These are phyloP conservation scores for Camellia lanceoleosa DNA, from an alignment of 148 eudicot species.

Conservation along the genomic window DNA sequence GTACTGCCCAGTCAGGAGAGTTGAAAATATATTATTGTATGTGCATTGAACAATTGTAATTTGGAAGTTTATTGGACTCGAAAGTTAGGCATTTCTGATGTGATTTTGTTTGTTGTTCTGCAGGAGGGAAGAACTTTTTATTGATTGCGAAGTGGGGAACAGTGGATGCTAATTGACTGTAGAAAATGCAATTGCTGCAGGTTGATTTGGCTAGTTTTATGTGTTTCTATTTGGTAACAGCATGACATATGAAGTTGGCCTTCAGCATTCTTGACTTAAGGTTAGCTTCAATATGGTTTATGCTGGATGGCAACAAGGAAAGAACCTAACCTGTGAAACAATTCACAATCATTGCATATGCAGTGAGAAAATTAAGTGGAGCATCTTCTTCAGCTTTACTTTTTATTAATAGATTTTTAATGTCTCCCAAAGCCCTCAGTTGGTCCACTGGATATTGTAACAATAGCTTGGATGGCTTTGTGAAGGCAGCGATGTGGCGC, in stretches of 20 bases:
- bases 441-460: neutral
- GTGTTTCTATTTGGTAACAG: neutral
- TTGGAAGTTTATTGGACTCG: neutral
- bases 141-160: neutral
- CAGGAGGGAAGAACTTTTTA: neutral
- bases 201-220: neutral
- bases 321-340: neutral
- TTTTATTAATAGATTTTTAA: no score
- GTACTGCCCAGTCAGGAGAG: slow-evolving; percentile 31
- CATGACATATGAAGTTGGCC: slow-evolving; percentile 14
- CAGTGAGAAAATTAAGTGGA: no score
- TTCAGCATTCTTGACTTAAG: neutral
- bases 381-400: no score
- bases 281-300: neutral
- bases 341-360: neutral
- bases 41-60: neutral
- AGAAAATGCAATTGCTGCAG: neutral
- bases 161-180: neutral
- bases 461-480: neutral
- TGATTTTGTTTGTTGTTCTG: neutral
- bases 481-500: neutral
- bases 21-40: slow-evolving; percentile 21
- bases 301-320: neutral
- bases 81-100: neutral
- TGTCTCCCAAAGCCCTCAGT: no score